A percentile compares a stretch with the other conserved stretches of the same genome.
Conservation (phyloP, 805 yeast genomes). For the Candida germanica region DNA sequence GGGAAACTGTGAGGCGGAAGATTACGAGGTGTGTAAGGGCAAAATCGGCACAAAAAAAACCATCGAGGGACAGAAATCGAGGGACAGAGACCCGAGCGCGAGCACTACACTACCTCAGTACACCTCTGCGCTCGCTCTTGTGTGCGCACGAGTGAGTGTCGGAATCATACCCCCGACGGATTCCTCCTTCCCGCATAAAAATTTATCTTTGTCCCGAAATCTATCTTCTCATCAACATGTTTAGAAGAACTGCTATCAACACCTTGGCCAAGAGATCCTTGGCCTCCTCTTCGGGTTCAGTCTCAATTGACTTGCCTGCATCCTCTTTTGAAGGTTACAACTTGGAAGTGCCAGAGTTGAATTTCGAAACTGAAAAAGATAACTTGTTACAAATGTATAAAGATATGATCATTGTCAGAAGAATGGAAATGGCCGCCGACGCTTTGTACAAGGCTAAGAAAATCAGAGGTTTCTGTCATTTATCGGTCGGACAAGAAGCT, state of each 20-base stretch:
- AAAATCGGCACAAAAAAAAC: too few relatives aligned
- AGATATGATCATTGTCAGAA: conserved; percentile 89
- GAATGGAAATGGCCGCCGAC: conserved; percentile 99
- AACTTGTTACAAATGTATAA: conserved; percentile 88
- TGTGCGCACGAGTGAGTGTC: too few relatives aligned
- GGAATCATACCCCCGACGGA: conserved; percentile 1
- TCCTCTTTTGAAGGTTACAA: conserved; percentile 82
- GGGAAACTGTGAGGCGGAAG: too few relatives aligned
- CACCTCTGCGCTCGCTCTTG: too few relatives aligned
- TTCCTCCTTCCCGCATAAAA: conserved; percentile 3
- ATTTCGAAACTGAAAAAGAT: conserved; percentile 76
- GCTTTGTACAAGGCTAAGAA: conserved; percentile 97
- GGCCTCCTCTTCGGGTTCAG: conserved; percentile 39
- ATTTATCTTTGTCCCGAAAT: conserved; percentile 1
- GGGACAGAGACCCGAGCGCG: too few relatives aligned
- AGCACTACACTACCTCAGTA: too few relatives aligned
- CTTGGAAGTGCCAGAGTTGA: conserved; percentile 64
- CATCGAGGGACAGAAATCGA: too few relatives aligned
- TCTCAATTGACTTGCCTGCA: conserved; percentile 65
- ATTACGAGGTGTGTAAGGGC: too few relatives aligned
- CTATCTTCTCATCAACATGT: conserved; percentile 1
- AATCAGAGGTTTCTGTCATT: conserved; percentile 98
- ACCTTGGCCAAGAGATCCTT: conserved; percentile 27
- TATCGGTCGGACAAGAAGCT: conserved; percentile 98
- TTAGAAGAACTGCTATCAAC: too few relatives aligned